phyloP scores from a whole-genome alignment of 2,329 filamentous ascomycete genomes.

The Keithomyces neogunnii region DNA sequence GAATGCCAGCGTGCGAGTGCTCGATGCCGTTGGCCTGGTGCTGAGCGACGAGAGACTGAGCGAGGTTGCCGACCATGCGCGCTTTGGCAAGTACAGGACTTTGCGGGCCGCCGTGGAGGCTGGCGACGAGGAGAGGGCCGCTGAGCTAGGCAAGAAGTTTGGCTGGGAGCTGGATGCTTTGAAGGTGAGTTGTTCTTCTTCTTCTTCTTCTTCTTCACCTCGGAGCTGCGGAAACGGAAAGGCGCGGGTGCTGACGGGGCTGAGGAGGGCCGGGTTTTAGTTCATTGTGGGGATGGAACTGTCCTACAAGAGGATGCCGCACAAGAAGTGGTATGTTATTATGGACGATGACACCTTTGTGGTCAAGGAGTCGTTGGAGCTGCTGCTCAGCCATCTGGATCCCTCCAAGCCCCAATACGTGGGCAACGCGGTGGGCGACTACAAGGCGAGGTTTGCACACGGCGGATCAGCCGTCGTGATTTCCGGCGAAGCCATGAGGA shows the following conservation, averaged over 20 bases:
- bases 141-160: constrained; percentile 26
- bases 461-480: constrained; percentile 47
- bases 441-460: constrained; percentile 46
- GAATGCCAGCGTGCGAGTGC: constrained; percentile 25
- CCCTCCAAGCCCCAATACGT: constrained; percentile 38
- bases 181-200: constrained; percentile 27
- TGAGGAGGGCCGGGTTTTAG: constrained; percentile 19
- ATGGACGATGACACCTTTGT: constrained; percentile 51
- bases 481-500: constrained; percentile 40
- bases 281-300: constrained; percentile 48
- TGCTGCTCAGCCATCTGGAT: constrained; percentile 42
- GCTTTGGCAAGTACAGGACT: constrained; percentile 31
- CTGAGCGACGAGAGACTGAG: constrained; percentile 21
- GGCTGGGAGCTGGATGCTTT: constrained; percentile 43
- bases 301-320: constrained; percentile 38
- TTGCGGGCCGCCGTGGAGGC: constrained; percentile 29
- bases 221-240: neutral
- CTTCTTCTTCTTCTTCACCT: neutral
- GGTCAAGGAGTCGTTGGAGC: constrained; percentile 37
- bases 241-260: neutral
- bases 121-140: constrained; percentile 29
- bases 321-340: constrained; percentile 52
- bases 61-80: constrained; percentile 19
- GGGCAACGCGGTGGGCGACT: constrained; percentile 50
- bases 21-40: constrained; percentile 32